Percentiles rank a stretch among this genome's conserved stretches.
Evolutionary conservation across 352 stramenopile genomes (phyloP).

Genomic region (Phytophthora syringae): DNA sequence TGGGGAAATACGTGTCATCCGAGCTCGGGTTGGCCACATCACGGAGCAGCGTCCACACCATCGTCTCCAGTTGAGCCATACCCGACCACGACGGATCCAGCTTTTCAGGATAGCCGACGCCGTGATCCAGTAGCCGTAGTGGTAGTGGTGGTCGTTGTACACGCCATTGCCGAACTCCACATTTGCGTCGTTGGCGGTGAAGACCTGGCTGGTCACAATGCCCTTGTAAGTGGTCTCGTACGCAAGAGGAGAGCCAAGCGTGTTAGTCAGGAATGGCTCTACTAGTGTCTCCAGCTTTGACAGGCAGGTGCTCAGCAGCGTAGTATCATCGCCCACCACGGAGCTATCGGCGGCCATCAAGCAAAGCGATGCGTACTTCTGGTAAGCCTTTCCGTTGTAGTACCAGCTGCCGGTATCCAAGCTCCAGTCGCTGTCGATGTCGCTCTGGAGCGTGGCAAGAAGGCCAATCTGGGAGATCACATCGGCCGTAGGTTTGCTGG

Average conservation of each 20-base stretch:
- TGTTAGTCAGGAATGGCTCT: slow-evolving; percentile 70
- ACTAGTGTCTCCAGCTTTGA: slow-evolving; percentile 65
- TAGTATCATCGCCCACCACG: slow-evolving; percentile 58
- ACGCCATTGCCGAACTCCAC: slow-evolving; percentile 82
- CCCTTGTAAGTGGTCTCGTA: slow-evolving; percentile 82
- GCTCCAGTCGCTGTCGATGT: slow-evolving; percentile 68
- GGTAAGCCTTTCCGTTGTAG: slow-evolving; percentile 78
- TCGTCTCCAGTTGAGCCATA: slow-evolving; percentile 64
- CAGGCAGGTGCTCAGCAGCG: slow-evolving; percentile 56
- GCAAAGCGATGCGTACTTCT: slow-evolving; percentile 85
- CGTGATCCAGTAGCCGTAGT: slow-evolving; percentile 85
- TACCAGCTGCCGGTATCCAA: slow-evolving; percentile 67
- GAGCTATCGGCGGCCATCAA: slow-evolving; percentile 66
- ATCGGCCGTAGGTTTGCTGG: slow-evolving; percentile 42
- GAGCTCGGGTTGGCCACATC: slow-evolving; percentile 76
- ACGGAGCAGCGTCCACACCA: slow-evolving; percentile 72
- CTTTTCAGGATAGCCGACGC: slow-evolving; percentile 73
- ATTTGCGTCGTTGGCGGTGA: slow-evolving; percentile 60
- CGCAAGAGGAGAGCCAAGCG: slow-evolving; percentile 55
- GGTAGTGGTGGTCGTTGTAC: slow-evolving; percentile 89
- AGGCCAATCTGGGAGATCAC: slow-evolving; percentile 49
- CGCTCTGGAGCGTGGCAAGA: slow-evolving; percentile 47
- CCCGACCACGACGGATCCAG: slow-evolving; percentile 65
- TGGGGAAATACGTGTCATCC: slow-evolving; percentile 67
- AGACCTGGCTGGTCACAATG: slow-evolving; percentile 58